Percentiles rank a stretch among this genome's conserved stretches.
Conservation (phyloP, 495 filamentous ascomycete genomes). For the Halenospora varia region DNA sequence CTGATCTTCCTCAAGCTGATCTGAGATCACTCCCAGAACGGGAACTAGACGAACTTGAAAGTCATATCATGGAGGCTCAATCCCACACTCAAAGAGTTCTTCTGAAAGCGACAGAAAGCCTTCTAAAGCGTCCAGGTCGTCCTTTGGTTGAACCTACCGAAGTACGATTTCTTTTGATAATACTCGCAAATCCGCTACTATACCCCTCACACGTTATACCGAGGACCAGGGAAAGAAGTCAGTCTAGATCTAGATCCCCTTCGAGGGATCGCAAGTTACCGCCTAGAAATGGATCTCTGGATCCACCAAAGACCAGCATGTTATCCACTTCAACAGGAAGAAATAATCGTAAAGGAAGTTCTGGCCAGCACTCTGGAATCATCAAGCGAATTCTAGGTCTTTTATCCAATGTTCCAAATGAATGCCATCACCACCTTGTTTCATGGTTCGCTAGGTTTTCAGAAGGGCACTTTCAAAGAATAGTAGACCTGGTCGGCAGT, state of each 20-base stretch:
- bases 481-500: conserved; percentile 70
- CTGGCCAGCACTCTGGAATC: conserved; percentile 71
- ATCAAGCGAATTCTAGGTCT: conserved; percentile 83
- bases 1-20: conserved; percentile 9
- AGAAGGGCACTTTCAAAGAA: conserved; percentile 59
- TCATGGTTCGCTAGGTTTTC: conserved; percentile 78
- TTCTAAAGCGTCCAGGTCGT: conserved; percentile 81
- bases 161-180: conserved; percentile 75
- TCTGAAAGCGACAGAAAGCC: conserved; percentile 76
- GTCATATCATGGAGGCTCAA: conserved; percentile 61
- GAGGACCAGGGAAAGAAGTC: conserved; percentile 26
- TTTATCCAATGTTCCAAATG: conserved; percentile 67
- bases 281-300: background rate
- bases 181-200: conserved; percentile 78
- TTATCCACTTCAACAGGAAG: background rate
- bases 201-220: conserved; percentile 32
- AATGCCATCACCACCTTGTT: conserved; percentile 80
- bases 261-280: background rate
- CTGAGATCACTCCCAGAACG: conserved; percentile 24
- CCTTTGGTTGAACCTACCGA: conserved; percentile 66
- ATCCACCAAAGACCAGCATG: background rate
- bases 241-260: conserved; percentile 22
- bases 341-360: conserved; percentile 24
- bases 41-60: conserved; percentile 47
- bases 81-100: conserved; percentile 64